Evolutionary conservation across 176 grass and related monocot genomes (phyloP), one percentile per base, ranked within the genome.

Genomic region (Eragrostis curvula): DNA sequence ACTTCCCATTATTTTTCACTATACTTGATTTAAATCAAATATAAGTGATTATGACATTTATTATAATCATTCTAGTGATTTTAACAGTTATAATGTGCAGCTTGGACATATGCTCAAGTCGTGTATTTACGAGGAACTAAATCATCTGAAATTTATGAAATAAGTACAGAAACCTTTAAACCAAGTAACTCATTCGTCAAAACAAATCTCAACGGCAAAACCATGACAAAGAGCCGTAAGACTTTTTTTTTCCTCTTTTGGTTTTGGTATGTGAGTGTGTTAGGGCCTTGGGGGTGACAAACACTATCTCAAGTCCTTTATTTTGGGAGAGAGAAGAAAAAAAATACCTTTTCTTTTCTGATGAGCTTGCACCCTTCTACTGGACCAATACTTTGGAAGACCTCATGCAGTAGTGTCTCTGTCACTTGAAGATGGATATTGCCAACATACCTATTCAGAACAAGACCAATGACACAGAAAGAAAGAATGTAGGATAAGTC

Each of bases 341-440:
- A 6, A 81, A 48, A 18, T 9, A 98, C 96, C 96, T 98, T 98
- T 80, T 98, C 96, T 83, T 98, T 98, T 68, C 92, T 91, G 70
- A 98, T 98, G 86, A 98, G 96, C 67, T 98, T 98, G 76, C 92
- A 98, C 72, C 96, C 96, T 91, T 98, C 96, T 69, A 98, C 92
- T 47, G 81, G 92, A 81, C 96, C 96, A 87, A 90, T 85, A 69
- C 86, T 95, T 86, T 98, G 96, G 83, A 98, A 98, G 73, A 98
- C 96, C 70, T 95, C 88, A 53, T 93, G 88, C 55, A 95, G 82
- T 52, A 95, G 40, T 55, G 82, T 41, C 41, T 98, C 96, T 7
- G 92, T 95, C 40, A 98, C 92, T 73, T 95, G 88, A 84, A 95
- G 88, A 91, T 88, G 88, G 81, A 98, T 86, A 84, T 98, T 98